A percentile compares a stretch with the other conserved stretches of the same genome.
Evolutionary conservation across 2,329 filamentous ascomycete species (phyloP).

Genomic region (Penicillium oxalicum): DNA sequence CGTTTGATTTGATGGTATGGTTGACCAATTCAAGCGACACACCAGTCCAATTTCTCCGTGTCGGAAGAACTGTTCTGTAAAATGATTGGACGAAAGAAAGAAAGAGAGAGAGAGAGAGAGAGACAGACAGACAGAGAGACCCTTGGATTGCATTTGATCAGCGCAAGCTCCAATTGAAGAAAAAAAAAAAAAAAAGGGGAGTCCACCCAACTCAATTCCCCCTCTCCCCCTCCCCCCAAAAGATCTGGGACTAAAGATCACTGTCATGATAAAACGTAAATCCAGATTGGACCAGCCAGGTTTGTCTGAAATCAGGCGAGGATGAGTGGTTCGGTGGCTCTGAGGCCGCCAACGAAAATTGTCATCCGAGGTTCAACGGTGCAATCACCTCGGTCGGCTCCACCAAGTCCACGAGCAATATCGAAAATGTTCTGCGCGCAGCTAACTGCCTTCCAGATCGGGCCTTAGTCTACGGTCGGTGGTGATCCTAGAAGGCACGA

Average conservation of each 20-base stretch:
- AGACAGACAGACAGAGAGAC: too few species aligned
- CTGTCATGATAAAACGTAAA: conserved; percentile 4
- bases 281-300: background rate
- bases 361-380: conserved; percentile 9
- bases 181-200: too few species aligned
- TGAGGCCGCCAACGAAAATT: background rate
- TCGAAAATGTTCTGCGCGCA: conserved; percentile 4
- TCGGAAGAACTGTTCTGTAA: too few species aligned
- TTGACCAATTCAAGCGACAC: background rate
- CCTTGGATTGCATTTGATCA: too few species aligned
- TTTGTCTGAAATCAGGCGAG: conserved; percentile 7
- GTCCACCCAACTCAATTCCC: too few species aligned
- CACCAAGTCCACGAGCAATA: conserved; percentile 8
- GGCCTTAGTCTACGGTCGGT: conserved; percentile 6
- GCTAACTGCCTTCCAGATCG: conserved; percentile 10
- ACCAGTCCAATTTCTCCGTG: background rate
- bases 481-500: background rate
- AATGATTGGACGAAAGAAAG: too few species aligned
- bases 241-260: too few species aligned
- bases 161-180: too few species aligned
- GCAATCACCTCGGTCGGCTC: conserved; percentile 10
- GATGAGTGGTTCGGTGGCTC: conserved; percentile 1
- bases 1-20: too few species aligned
- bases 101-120: too few species aligned
- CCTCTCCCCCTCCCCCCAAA: too few species aligned